These are phyloP conservation scores for Rhynchospora pubera DNA, from an alignment of 176 grass and related monocot genomes.

Conservation along the genomic window DNA sequence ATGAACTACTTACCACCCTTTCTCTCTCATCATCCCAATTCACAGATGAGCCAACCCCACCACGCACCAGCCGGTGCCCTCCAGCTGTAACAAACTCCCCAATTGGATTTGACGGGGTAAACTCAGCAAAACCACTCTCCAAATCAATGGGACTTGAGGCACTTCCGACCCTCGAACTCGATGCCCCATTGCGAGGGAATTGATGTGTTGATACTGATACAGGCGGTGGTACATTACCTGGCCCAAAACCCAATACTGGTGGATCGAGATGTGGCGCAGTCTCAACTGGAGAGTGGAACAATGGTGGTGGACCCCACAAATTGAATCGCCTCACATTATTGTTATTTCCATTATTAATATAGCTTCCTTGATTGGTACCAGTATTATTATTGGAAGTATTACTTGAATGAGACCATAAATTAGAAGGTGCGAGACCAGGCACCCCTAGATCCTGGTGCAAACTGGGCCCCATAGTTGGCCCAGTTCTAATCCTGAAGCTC, in stretches of 20 bases:
- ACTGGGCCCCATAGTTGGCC: not conserved
- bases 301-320: conserved; percentile 13
- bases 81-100: not conserved
- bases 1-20: not conserved
- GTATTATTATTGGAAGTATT: conserved; percentile 1
- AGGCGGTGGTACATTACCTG: not conserved
- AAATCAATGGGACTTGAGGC: conserved; percentile 25
- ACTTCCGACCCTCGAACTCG: not conserved
- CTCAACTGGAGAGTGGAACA: not conserved
- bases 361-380: not conserved
- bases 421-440: not conserved
- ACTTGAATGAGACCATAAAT: conserved; percentile 12
- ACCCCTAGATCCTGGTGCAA: conserved; percentile 16
- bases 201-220: not conserved
- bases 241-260: not conserved
- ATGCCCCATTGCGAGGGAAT: conserved; percentile 1
- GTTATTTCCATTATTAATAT: conserved; percentile 9
- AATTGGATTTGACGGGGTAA: not conserved
- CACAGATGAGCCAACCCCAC: not conserved
- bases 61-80: not conserved
- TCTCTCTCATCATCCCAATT: conserved; percentile 24
- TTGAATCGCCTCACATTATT: conserved; percentile 18
- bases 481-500: conserved; percentile 22
- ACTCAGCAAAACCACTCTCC: conserved; percentile 24
- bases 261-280: not conserved